A percentile compares a stretch with the other conserved stretches of the same genome.
These are phyloP conservation scores for Tetracladium marchalianum DNA, from an alignment of 495 filamentous ascomycete species.

Conservation along the genomic window DNA sequence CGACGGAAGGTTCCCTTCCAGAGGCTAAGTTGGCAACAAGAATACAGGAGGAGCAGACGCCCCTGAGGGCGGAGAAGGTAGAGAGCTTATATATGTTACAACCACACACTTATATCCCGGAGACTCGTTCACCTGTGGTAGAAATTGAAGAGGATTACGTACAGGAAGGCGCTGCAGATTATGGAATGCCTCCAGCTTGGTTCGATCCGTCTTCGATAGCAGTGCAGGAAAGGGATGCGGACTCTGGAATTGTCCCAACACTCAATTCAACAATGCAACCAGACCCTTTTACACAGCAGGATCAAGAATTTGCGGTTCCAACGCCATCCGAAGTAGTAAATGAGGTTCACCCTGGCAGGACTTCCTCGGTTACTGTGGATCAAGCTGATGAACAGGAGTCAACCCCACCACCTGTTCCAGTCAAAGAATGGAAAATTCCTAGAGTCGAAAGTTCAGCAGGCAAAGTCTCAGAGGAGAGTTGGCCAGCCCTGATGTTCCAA, in stretches of 20 bases:
- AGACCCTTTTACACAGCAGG: no score
- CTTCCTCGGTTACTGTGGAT: not conserved
- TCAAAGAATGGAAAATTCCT: conserved; percentile 24
- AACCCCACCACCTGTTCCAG: not conserved
- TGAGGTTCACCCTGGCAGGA: no score
- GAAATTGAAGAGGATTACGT: not conserved
- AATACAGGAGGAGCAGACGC: not conserved
- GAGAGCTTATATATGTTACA: no score
- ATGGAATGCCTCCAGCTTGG: conserved; percentile 1
- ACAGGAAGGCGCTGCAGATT: not conserved
- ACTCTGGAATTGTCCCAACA: no score
- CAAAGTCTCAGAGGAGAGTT: conserved; percentile 25
- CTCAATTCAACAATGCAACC: no score
- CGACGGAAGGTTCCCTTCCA: no score
- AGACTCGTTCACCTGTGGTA: no score
- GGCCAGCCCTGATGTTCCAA: not conserved
- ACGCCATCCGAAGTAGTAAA: no score
- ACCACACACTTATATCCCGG: no score
- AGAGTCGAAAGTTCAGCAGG: conserved; percentile 40
- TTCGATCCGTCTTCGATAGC: not conserved
- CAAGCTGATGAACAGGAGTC: not conserved
- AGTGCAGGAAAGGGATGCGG: not conserved
- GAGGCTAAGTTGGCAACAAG: no score
- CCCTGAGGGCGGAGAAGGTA: conserved; percentile 1
- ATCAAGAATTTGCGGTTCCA: no score